Evolutionary conservation across 768 basidiomycete species (phyloP), one percentile per base, ranked within the genome.

Genomic region (Boletus tylopilopsis): DNA sequence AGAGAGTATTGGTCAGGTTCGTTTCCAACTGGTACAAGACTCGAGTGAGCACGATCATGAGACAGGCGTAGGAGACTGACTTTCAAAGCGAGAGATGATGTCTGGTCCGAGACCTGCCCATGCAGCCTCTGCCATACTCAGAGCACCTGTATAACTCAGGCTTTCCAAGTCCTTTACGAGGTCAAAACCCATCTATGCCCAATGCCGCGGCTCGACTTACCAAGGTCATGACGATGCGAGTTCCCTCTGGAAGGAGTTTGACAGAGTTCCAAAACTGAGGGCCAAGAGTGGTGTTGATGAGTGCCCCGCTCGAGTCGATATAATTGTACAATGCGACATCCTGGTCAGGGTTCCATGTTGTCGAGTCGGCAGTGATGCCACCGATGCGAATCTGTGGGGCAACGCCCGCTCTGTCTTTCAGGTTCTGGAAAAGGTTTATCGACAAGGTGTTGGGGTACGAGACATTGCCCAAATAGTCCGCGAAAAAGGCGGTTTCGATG

Each of bases 301-400:
- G 68, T 6, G 68, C 70, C 16, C 76, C 76, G 3, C 58, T 63
- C n/a, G 54, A 57, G 35, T 74, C 73, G 25, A 79, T 69, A 48
- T 73, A 76, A 53, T 76, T 80, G 59, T 55, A 53, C 35, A 58
- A 30, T 2, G 53, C 52, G 19, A 30, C 42, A 29, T 69, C 66
- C 36, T 73, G 71, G 12, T 68, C 63, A 0, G 73, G 64, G 47
- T 76, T 60, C 76, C 77, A 77, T 45, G 71, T 74, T 2, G 77
- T 76, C 13, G 77, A 77, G 55, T 80, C 76, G 5, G 78, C 79
- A 0, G 77, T 79, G 53, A 79, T 77, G 0, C 79, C 78, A 22
- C 78, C 77, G 18, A 79, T 78, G 11, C 78, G 68, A 16, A 78
- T 61, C 63, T 79, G 73, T 7, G 73, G 66, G 12, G 79, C 68